phyloP scores from a whole-genome alignment of 2,329 filamentous ascomycete genomes.

The Pseudopithomyces chartarum region DNA sequence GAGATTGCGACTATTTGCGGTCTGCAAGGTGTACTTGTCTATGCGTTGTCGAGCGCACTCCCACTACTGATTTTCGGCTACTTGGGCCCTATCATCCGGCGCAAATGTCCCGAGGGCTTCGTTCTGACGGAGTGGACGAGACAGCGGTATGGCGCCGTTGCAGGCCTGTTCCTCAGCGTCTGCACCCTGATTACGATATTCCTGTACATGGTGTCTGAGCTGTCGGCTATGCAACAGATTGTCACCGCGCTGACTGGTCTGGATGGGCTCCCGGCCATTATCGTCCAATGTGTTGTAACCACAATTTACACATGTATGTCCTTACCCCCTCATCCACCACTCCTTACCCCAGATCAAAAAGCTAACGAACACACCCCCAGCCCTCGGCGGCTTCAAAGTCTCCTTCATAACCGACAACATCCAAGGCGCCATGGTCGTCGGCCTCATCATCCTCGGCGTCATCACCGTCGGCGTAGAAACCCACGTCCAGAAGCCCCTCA shows the following conservation, averaged over 20 bases:
- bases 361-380: slow-evolving; percentile 47
- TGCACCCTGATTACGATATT: slow-evolving; percentile 82
- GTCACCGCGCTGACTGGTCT: slow-evolving; percentile 75
- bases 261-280: slow-evolving; percentile 73
- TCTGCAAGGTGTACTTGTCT: slow-evolving; percentile 77
- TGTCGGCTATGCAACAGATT: slow-evolving; percentile 81
- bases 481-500: slow-evolving; percentile 70
- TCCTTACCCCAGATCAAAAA: background rate
- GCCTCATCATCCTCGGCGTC: slow-evolving; percentile 74
- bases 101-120: slow-evolving; percentile 81
- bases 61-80: slow-evolving; percentile 76
- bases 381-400: slow-evolving; percentile 80
- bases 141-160: slow-evolving; percentile 72
- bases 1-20: slow-evolving; percentile 79
- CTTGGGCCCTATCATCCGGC: slow-evolving; percentile 76
- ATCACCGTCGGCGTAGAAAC: slow-evolving; percentile 79
- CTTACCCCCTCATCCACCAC: background rate
- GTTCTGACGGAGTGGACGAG: slow-evolving; percentile 84
- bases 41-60: slow-evolving; percentile 72
- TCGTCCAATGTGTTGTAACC: slow-evolving; percentile 77
- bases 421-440: slow-evolving; percentile 77
- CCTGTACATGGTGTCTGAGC: slow-evolving; percentile 84
- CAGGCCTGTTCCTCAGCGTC: slow-evolving; percentile 75
- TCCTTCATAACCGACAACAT: slow-evolving; percentile 85
- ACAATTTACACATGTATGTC: slow-evolving; percentile 79